These are phyloP conservation scores for Aureobasidium leucospermi DNA, from an alignment of 2,329 filamentous ascomycete genomes.

Conservation along the genomic window DNA sequence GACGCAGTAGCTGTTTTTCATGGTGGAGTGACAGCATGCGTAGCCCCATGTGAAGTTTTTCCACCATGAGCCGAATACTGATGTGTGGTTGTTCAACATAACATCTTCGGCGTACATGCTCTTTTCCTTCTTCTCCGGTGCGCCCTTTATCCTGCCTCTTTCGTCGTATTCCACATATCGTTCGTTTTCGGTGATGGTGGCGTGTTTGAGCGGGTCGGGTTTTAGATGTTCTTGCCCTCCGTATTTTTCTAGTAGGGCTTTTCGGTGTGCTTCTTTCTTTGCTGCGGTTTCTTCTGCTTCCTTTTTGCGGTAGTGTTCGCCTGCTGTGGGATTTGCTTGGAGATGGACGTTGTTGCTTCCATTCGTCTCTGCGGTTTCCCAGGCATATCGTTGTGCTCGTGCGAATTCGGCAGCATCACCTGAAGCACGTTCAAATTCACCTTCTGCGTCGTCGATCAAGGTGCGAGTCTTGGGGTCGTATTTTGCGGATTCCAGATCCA, in stretches of 20 bases:
- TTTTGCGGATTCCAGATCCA: conserved; percentile 92
- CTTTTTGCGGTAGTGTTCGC: conserved; percentile 75
- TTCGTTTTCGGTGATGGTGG: conserved; percentile 72
- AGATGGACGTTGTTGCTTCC: conserved; percentile 77
- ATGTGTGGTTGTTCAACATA: conserved; percentile 80
- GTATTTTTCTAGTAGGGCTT: conserved; percentile 72
- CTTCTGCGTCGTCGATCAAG: conserved; percentile 87
- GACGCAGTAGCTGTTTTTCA: conserved; percentile 97
- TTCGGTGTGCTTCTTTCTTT: conserved; percentile 60
- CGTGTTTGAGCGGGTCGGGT: conserved; percentile 51
- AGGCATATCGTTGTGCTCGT: conserved; percentile 79
- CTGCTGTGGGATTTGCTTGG: conserved; percentile 93
- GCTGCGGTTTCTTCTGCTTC: conserved; percentile 65
- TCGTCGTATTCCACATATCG: conserved; percentile 92
- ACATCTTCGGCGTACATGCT: conserved; percentile 92
- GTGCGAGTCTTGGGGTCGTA: conserved; percentile 95
- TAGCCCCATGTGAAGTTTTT: conserved; percentile 92
- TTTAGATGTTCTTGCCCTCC: conserved; percentile 59
- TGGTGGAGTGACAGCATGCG: conserved; percentile 82
- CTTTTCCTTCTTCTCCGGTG: conserved; percentile 64
- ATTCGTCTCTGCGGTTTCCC: conserved; percentile 84
- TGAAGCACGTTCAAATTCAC: conserved; percentile 80
- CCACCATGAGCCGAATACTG: conserved; percentile 98
- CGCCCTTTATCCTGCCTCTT: conserved; percentile 81
- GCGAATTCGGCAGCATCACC: conserved; percentile 93